Evolutionary conservation across 768 basidiomycete species (phyloP).

Genomic region (Auriscalpium orientale): DNA sequence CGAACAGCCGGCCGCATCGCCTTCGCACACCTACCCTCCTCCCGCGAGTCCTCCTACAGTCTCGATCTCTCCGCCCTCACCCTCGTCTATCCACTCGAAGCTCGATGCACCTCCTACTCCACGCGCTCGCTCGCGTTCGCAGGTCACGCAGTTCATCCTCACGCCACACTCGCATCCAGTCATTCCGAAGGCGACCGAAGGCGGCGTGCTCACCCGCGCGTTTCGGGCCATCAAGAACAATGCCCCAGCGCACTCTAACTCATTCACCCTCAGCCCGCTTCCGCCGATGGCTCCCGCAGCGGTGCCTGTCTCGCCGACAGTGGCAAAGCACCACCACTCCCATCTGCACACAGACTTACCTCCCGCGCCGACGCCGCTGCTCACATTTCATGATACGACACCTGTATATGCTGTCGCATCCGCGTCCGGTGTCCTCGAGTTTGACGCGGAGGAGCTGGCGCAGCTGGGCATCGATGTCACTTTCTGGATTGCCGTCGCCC

Average conservation of each 20-base stretch:
- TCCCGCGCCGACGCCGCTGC: constrained; percentile 36
- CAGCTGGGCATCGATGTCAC: constrained; percentile 63
- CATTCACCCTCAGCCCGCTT: constrained; percentile 12
- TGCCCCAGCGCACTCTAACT: constrained; percentile 8
- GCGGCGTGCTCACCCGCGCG: constrained; percentile 22
- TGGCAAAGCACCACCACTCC: not conserved
- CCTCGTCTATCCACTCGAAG: constrained; percentile 22
- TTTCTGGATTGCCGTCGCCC: constrained; percentile 69
- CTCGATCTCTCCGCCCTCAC: constrained; percentile 22
- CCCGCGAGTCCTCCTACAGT: constrained; percentile 23
- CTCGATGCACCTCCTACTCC: constrained; percentile 19
- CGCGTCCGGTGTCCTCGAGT: constrained; percentile 53
- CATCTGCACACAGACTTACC: constrained; percentile 5
- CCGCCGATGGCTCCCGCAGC: constrained; percentile 5
- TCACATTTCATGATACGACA: constrained; percentile 68
- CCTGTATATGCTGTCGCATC: constrained; percentile 54
- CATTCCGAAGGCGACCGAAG: constrained; percentile 11
- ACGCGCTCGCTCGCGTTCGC: not conserved
- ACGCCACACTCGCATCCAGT: constrained; percentile 22
- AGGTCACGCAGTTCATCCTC: constrained; percentile 25
- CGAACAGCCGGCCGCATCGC: constrained; percentile 13
- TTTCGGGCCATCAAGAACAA: constrained; percentile 18
- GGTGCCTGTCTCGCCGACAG: not conserved
- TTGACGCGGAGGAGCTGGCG: constrained; percentile 48
- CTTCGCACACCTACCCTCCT: constrained; percentile 31